Percentiles rank a stretch among this genome's conserved stretches.
Conservation (phyloP, 1,284 basidiomycete genomes). For the Fistulinella cinereoalba region DNA sequence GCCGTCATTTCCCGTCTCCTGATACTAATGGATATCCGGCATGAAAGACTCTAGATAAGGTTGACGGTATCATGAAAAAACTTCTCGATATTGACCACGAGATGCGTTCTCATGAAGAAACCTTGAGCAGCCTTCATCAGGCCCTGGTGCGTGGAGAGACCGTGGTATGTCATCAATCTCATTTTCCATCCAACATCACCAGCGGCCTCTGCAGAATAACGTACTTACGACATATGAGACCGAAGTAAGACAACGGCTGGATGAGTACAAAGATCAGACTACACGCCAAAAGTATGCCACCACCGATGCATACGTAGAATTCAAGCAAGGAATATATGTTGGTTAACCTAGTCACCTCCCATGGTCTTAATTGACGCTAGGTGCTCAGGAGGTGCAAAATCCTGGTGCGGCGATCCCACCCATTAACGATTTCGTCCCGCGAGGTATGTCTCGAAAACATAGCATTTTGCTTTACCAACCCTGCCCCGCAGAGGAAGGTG, state of each 20-base stretch:
- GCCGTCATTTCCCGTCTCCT: neutral
- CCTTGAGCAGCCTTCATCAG: constrained; percentile 56
- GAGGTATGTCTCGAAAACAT: constrained; percentile 44
- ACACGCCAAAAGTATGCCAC: constrained; percentile 74
- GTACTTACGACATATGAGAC: constrained; percentile 45
- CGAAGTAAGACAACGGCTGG: constrained; percentile 40
- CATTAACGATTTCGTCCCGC: constrained; percentile 66
- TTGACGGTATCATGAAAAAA: constrained; percentile 64
- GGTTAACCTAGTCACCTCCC: constrained; percentile 22
- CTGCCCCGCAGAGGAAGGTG: constrained; percentile 57
- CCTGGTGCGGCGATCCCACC: constrained; percentile 71
- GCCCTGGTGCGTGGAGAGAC: constrained; percentile 49
- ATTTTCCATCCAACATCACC: neutral
- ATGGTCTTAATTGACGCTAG: constrained; percentile 4
- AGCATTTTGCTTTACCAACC: neutral
- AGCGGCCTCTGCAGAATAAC: constrained; percentile 41
- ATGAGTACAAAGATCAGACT: constrained; percentile 57
- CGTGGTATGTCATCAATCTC: constrained; percentile 46
- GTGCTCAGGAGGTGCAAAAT: constrained; percentile 61
- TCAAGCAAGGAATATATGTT: constrained; percentile 70
- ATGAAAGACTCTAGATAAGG: constrained; percentile 49
- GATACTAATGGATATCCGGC: neutral
- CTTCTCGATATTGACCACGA: constrained; percentile 64
- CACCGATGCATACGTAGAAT: constrained; percentile 56
- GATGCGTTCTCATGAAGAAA: constrained; percentile 52